phyloP scores from a whole-genome alignment of 2,329 filamentous ascomycete genomes.

The Sporothrix curviconia region DNA sequence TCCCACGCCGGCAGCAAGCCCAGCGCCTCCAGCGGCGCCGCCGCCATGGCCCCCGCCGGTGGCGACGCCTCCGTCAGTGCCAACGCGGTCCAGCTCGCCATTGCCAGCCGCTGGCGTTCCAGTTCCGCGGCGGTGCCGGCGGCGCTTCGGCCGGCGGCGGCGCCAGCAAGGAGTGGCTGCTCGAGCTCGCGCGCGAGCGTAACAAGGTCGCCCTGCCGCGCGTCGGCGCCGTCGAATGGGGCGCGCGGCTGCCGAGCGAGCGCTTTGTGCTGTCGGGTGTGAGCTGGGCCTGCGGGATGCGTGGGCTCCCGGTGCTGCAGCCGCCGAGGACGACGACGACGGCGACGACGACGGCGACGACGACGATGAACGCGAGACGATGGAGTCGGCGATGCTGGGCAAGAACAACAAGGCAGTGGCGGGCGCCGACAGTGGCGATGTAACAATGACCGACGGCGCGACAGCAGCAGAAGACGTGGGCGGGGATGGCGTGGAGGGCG shows the following conservation, averaged over 20 bases:
- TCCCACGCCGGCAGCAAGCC: constrained; percentile 49
- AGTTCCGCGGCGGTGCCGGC: constrained; percentile 53
- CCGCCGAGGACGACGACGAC: constrained; percentile 40
- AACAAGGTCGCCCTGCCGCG: constrained; percentile 61
- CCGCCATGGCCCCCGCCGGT: constrained; percentile 39
- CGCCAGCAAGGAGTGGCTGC: constrained; percentile 66
- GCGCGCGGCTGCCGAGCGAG: constrained; percentile 59
- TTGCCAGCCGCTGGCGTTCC: constrained; percentile 59
- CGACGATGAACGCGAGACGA: constrained; percentile 29
- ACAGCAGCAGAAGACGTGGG: constrained; percentile 50
- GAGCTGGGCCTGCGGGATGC: constrained; percentile 56
- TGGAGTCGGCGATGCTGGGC: not conserved
- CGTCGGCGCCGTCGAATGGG: constrained; percentile 60
- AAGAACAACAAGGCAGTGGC: too few species aligned
- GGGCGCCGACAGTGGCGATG: constrained; percentile 24
- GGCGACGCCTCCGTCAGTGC: constrained; percentile 54
- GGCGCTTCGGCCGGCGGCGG: constrained; percentile 41
- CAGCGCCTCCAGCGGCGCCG: constrained; percentile 43
- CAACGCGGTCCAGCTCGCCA: constrained; percentile 65
- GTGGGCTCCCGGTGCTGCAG: constrained; percentile 41
- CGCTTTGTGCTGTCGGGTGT: constrained; percentile 61
- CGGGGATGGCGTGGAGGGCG: constrained; percentile 49
- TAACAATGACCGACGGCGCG: constrained; percentile 36
- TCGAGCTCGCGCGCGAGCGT: constrained; percentile 64
- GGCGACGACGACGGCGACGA: constrained; percentile 38